These are phyloP conservation scores for Fusarium continuum DNA, from an alignment of 2,329 filamentous ascomycete species.

Conservation along the genomic window DNA sequence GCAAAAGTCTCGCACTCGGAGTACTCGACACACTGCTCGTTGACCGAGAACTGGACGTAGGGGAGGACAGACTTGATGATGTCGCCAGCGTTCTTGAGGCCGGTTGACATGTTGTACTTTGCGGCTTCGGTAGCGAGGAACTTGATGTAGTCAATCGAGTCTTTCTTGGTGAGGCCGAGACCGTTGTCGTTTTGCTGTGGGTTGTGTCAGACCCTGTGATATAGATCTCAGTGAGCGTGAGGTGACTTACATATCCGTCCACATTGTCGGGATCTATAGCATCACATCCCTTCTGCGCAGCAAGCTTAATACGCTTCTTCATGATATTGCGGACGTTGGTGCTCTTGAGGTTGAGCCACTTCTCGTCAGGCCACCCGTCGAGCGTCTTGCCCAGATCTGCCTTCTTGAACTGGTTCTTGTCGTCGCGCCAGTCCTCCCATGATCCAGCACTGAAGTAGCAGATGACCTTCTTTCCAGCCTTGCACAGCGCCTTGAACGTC, in stretches of 20 bases:
- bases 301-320: constrained; percentile 66
- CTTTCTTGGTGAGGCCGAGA: constrained; percentile 63
- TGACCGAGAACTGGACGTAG: constrained; percentile 71
- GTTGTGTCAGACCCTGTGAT: background rate
- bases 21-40: constrained; percentile 73
- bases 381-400: constrained; percentile 67
- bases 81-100: constrained; percentile 73
- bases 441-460: constrained; percentile 81
- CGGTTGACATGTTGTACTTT: constrained; percentile 65
- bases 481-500: constrained; percentile 64
- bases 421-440: constrained; percentile 70
- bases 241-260: constrained; percentile 65
- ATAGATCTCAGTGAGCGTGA: background rate
- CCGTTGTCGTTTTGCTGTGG: constrained; percentile 67
- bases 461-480: constrained; percentile 68
- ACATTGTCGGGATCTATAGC: constrained; percentile 78
- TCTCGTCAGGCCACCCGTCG: constrained; percentile 72
- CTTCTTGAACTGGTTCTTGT: constrained; percentile 62
- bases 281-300: constrained; percentile 70
- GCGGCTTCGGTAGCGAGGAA: constrained; percentile 67
- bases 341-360: constrained; percentile 70
- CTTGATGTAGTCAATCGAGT: constrained; percentile 66
- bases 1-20: constrained; percentile 67
- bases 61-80: constrained; percentile 62
- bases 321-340: constrained; percentile 71